Conservation (phyloP, 768 basidiomycete genomes). For the Tephrocybe sp. region DNA sequence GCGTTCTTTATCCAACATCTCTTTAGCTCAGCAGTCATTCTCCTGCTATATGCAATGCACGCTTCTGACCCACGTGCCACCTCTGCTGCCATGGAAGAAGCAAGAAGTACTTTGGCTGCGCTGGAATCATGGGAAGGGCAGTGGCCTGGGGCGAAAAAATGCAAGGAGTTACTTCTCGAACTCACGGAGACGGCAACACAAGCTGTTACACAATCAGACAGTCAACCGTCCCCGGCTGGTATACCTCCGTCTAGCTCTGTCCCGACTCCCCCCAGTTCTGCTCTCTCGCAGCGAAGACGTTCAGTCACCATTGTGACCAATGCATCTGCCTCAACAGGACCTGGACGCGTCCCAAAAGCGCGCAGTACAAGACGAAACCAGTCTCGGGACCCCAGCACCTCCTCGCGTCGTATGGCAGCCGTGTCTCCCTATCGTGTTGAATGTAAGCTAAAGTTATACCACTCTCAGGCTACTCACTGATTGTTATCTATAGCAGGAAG, state of each 20-base stretch:
- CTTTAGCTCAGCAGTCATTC: constrained; percentile 86
- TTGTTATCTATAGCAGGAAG: constrained; percentile 46
- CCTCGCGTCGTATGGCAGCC: constrained; percentile 53
- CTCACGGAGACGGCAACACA: constrained; percentile 68
- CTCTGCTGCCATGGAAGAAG: constrained; percentile 81
- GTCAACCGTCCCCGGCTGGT: constrained; percentile 13
- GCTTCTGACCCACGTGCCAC: constrained; percentile 63
- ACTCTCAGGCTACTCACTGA: constrained; percentile 8
- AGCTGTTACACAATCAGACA: constrained; percentile 48
- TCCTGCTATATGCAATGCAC: constrained; percentile 86
- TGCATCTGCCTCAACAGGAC: constrained; percentile 31
- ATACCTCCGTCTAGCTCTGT: constrained; percentile 7
- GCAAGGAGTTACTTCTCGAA: constrained; percentile 77
- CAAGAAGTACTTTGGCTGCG: constrained; percentile 65
- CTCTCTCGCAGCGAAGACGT: constrained; percentile 48
- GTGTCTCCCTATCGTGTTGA: constrained; percentile 68
- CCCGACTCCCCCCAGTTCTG: constrained; percentile 22
- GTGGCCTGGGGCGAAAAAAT: constrained; percentile 88
- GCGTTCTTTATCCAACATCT: constrained; percentile 90
- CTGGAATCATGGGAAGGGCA: constrained; percentile 81
- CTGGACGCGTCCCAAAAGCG: constrained; percentile 48
- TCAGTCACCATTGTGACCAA: constrained; percentile 54
- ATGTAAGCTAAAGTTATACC: constrained; percentile 40
- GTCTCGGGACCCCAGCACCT: constrained; percentile 55
- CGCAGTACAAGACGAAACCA: constrained; percentile 54